These are phyloP conservation scores for Clonostachys chloroleuca DNA, from an alignment of 2,329 filamentous ascomycete species.

Conservation along the genomic window DNA sequence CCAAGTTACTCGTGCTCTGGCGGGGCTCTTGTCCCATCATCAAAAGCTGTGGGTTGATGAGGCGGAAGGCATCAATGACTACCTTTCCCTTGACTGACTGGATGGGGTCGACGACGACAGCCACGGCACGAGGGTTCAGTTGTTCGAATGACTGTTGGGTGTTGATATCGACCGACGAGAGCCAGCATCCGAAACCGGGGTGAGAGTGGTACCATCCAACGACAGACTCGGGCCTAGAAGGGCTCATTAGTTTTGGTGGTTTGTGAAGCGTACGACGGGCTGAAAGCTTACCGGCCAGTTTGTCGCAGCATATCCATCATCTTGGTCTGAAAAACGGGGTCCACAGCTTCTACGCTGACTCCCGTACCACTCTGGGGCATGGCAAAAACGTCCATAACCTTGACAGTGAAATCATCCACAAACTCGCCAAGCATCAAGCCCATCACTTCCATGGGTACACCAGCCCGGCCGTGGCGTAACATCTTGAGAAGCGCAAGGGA, in stretches of 20 bases:
- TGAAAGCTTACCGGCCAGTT: slow-evolving; percentile 73
- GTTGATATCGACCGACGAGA: slow-evolving; percentile 98
- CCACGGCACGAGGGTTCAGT: slow-evolving; percentile 91
- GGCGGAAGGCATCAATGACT: slow-evolving; percentile 96
- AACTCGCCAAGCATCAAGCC: slow-evolving; percentile 98
- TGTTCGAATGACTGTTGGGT: slow-evolving; percentile 99
- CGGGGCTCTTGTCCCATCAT: slow-evolving; percentile 98
- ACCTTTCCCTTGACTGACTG: slow-evolving; percentile 99
- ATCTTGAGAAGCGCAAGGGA: slow-evolving; percentile 97
- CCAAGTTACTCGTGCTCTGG: slow-evolving; percentile 95
- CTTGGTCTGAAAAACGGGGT: slow-evolving; percentile 98
- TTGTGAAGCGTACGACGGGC: background rate
- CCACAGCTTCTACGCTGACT: slow-evolving; percentile 96
- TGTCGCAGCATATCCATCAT: slow-evolving; percentile 99
- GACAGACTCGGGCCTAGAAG: slow-evolving; percentile 80
- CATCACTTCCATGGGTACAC: slow-evolving; percentile 99
- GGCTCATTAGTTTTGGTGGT: no score
- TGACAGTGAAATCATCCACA: slow-evolving; percentile 97
- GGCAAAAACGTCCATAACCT: slow-evolving; percentile 97
- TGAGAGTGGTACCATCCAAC: slow-evolving; percentile 99
- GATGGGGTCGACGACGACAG: slow-evolving; percentile 96
- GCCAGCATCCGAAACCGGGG: slow-evolving; percentile 98
- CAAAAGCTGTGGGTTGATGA: slow-evolving; percentile 95
- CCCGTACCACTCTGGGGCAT: slow-evolving; percentile 99
- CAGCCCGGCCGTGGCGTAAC: slow-evolving; percentile 93